These are phyloP conservation scores for Hysterangium stoloniferum DNA, from an alignment of 768 basidiomycete genomes.

Conservation along the genomic window DNA sequence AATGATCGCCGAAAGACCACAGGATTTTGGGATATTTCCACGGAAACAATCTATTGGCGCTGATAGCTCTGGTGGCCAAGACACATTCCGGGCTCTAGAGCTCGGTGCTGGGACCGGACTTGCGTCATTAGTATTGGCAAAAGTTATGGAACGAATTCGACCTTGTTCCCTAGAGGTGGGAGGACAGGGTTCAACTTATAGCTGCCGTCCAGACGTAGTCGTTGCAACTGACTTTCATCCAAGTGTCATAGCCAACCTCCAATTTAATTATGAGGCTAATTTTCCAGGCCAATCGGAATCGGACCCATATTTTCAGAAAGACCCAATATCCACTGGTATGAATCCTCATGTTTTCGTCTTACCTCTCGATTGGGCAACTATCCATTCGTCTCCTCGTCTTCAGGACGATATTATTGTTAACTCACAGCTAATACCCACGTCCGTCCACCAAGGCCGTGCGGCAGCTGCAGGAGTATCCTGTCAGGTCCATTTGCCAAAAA, in stretches of 20 bases:
- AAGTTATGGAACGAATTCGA: slow-evolving; percentile 17
- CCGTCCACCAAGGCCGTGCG: no score
- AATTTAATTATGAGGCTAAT: slow-evolving; percentile 35
- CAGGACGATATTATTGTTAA: no score
- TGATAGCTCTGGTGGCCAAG: background rate
- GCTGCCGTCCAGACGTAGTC: slow-evolving; percentile 18
- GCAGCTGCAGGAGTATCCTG: no score
- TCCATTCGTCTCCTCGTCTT: slow-evolving; percentile 15
- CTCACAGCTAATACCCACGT: no score
- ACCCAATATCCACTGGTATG: background rate
- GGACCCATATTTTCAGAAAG: background rate
- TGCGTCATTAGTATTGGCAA: slow-evolving; percentile 34
- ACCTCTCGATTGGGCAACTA: slow-evolving; percentile 35
- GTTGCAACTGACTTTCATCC: slow-evolving; percentile 45
- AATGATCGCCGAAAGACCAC: slow-evolving; percentile 53
- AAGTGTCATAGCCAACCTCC: slow-evolving; percentile 39
- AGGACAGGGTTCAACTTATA: background rate
- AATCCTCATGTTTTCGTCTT: slow-evolving; percentile 18
- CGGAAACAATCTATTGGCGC: no score
- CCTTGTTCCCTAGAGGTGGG: background rate
- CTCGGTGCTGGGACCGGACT: slow-evolving; percentile 54
- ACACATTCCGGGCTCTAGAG: slow-evolving; percentile 37
- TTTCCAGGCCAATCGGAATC: slow-evolving; percentile 11
- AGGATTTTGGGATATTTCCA: slow-evolving; percentile 32
- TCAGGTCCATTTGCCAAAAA: no score